Evolutionary conservation across 176 grass and related monocot species (phyloP).

Genomic region (Musa troglodytarum): DNA sequence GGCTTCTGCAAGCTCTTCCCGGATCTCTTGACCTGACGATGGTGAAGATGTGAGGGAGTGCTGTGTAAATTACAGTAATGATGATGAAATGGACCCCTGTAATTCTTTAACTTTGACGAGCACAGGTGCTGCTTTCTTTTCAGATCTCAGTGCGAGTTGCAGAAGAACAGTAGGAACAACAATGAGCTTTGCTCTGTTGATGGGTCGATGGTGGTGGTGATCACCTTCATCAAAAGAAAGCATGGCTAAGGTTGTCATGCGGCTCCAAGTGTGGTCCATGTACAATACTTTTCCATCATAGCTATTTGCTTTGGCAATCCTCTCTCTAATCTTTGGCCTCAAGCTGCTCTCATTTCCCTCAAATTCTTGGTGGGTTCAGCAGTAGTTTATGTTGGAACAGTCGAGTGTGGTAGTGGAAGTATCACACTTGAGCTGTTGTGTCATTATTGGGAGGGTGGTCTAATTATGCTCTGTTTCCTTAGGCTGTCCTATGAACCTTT

Average conservation of each 20-base stretch:
- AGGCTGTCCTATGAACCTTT: too few species aligned
- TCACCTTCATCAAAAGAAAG: not conserved
- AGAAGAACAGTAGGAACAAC: too few species aligned
- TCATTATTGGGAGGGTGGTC: too few species aligned
- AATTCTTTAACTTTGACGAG: not conserved
- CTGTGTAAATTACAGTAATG: constrained; percentile 6
- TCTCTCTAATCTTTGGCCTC: constrained; percentile 70
- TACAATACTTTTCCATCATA: constrained; percentile 53
- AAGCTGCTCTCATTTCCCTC: constrained; percentile 34
- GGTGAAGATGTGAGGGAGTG: not conserved
- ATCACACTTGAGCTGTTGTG: too few species aligned
- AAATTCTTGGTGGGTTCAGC: too few species aligned
- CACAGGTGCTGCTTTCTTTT: not conserved
- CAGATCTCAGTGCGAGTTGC: not conserved
- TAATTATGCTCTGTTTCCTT: too few species aligned
- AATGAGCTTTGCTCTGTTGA: constrained; percentile 8
- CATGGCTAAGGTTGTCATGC: constrained; percentile 46
- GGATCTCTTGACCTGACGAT: constrained; percentile 52
- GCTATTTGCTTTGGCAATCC: constrained; percentile 68
- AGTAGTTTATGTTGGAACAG: too few species aligned
- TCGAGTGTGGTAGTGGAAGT: too few species aligned
- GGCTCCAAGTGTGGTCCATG: constrained; percentile 42
- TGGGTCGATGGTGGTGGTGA: constrained; percentile 53
- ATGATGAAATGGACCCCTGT: constrained; percentile 5
- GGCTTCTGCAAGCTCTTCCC: constrained; percentile 78